A percentile compares a stretch with the other conserved stretches of the same genome.
These are phyloP conservation scores for Aethionema arabicum DNA, from an alignment of 345 rosid genomes.

Conservation along the genomic window DNA sequence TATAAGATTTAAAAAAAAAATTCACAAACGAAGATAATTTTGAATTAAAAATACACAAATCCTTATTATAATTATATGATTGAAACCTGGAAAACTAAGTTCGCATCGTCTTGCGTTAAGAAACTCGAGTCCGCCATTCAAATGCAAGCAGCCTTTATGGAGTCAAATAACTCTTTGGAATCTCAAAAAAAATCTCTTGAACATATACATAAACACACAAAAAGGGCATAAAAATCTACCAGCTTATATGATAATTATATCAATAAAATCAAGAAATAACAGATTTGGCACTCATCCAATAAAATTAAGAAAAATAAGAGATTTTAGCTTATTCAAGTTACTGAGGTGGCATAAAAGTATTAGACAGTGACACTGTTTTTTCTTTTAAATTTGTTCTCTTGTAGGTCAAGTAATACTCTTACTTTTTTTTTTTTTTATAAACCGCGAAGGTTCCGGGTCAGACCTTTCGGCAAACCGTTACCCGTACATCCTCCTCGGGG, in stretches of 20 bases:
- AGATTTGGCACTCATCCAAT: not conserved
- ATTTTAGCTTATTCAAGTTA: slow-evolving; percentile 20
- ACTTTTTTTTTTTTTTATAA: too few species aligned
- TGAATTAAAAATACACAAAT: too few species aligned
- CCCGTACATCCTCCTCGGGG: too few species aligned
- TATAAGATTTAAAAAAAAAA: too few species aligned
- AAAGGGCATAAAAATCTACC: not conserved
- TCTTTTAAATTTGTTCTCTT: slow-evolving; percentile 24
- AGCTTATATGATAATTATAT: not conserved
- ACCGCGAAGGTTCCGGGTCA: too few species aligned
- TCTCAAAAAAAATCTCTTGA: slow-evolving; percentile 5
- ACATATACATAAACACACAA: slow-evolving; percentile 7
- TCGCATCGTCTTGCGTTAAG: slow-evolving; percentile 83
- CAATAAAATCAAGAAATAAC: not conserved
- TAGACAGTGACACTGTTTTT: slow-evolving; percentile 22
- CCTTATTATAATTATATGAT: too few species aligned
- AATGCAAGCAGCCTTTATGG: slow-evolving; percentile 4
- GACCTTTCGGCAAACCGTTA: too few species aligned
- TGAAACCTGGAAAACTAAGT: slow-evolving; percentile 76
- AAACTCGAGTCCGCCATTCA: slow-evolving; percentile 53
- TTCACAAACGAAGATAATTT: too few species aligned
- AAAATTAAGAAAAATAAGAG: not conserved
- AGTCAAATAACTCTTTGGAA: not conserved
- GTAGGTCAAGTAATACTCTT: slow-evolving; percentile 22
- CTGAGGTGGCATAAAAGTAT: slow-evolving; percentile 30